Percentiles rank a stretch among this genome's conserved stretches.
Conservation (phyloP, 129 eudicot species). For the Flaveria robusta region DNA sequence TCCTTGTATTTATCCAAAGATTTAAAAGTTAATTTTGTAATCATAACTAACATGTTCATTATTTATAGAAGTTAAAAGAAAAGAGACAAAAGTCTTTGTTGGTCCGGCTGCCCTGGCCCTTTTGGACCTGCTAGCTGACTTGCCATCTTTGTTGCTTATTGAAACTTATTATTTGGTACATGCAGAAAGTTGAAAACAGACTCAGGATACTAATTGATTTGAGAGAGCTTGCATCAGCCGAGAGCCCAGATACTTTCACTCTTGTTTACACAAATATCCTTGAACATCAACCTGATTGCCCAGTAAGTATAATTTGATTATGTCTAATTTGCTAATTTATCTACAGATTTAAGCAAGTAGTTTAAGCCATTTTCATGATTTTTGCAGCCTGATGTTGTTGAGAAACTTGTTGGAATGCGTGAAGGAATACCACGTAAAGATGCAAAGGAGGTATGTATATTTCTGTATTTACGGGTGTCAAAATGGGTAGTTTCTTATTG, state of each 20-base stretch:
- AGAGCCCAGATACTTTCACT: constrained; percentile 93
- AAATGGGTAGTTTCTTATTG: not conserved
- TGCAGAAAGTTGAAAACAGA: constrained; percentile 94
- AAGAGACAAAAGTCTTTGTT: constrained; percentile 32
- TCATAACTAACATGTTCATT: not conserved
- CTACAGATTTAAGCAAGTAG: not conserved
- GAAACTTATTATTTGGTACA: not conserved
- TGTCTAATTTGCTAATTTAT: not conserved
- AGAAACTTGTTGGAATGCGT: constrained; percentile 79
- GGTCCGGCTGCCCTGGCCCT: not conserved
- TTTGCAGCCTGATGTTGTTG: constrained; percentile 91
- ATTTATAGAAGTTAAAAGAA: constrained; percentile 25
- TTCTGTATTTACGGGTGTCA: not conserved
- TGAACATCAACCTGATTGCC: constrained; percentile 96
- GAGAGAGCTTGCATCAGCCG: constrained; percentile 97
- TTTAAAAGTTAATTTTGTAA: not conserved
- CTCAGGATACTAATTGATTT: constrained; percentile 72
- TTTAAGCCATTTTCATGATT: constrained; percentile 4
- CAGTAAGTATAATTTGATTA: constrained; percentile 51
- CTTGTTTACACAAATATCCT: constrained; percentile 91
- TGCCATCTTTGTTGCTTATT: constrained; percentile 11
- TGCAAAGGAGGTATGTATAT: constrained; percentile 78
- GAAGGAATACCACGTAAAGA: constrained; percentile 99
- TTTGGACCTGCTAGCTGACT: not conserved
- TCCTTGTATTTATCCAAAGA: not conserved